Evolutionary conservation across 257 asterid genomes (phyloP), one percentile per base, ranked within the genome.

Genomic region (Mentha longifolia): DNA sequence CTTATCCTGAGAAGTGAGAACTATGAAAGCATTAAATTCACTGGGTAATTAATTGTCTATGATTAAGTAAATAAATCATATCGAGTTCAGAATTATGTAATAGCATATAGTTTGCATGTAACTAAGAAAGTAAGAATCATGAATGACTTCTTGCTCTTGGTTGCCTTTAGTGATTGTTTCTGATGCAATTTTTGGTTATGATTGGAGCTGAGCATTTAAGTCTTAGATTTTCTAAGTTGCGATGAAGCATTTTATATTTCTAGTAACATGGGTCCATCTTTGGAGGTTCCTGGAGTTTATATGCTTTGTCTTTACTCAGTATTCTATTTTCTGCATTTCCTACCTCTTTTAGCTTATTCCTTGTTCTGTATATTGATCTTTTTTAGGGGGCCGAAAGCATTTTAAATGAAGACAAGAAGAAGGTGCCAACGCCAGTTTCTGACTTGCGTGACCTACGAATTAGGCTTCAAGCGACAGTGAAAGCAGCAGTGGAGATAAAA

Each of bases 401-500:
- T 74, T 68, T 11, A 37, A 78, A 65, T 5, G 77, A 73, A 58
- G 74, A 74, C 68, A 66, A 69, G 78, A 66, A 71, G 78, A 79
- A 74, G 51, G 63, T 70, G 67, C 50, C 9, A 39, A 25, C n/a
- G 57, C 61, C 75, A 46, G 54, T 80, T 45, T 72, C 84, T 13
- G 87, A 84, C 54, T 78, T 95, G 81, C 80, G 52, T 37, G 87
- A 82, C 79, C 67, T 89, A 62, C 79, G 84, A 60, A 68, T 76
- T 63, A 85, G 94, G 79, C 82, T 90, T 65, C 86, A 69, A 78
- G 85, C 77, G 11, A 77, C 87, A 57, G 91, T 77, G 78, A 84
- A 82, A 82, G 79, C 84, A 43, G 84, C 85, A 59, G 74, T 72
- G 10, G 90, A 87, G 75, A 74, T 78, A 54, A 87, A 82, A 78